Conservation (phyloP, 495 filamentous ascomycete genomes). For the Tuber calosporum region DNA sequence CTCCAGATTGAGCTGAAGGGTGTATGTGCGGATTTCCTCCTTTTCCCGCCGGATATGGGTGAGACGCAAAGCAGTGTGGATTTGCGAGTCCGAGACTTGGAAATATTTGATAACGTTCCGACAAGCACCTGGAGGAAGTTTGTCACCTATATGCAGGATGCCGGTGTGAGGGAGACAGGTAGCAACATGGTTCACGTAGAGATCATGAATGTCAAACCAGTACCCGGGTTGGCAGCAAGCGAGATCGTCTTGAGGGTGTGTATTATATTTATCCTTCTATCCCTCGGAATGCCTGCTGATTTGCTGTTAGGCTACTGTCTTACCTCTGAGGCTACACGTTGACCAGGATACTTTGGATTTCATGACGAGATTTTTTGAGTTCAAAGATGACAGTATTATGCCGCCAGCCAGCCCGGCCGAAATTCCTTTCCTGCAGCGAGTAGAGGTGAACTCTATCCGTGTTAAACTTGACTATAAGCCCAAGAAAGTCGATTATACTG, state of each 20-base stretch:
- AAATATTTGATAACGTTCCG: conserved; percentile 88
- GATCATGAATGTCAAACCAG: conserved; percentile 75
- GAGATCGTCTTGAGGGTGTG: conserved; percentile 78
- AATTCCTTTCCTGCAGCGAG: conserved; percentile 79
- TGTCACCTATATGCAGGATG: conserved; percentile 83
- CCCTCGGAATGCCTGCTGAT: conserved; percentile 25
- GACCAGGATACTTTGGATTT: conserved; percentile 98
- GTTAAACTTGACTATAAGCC: conserved; percentile 95
- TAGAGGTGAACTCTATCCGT: conserved; percentile 74
- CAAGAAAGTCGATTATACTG: conserved; percentile 88
- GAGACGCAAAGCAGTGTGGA: conserved; percentile 84
- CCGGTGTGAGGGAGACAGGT: conserved; percentile 71
- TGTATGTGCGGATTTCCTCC: conserved; percentile 72
- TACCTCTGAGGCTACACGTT: conserved; percentile 86
- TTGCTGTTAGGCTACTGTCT: conserved; percentile 56
- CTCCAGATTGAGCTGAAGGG: conserved; percentile 90
- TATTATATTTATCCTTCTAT: conserved; percentile 7
- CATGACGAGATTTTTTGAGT: conserved; percentile 93
- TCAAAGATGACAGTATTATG: conserved; percentile 68
- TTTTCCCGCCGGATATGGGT: conserved; percentile 66
- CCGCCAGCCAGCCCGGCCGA: conserved; percentile 54
- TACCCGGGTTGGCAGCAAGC: conserved; percentile 73
- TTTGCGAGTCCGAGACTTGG: conserved; percentile 69
- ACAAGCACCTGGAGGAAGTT: conserved; percentile 99
- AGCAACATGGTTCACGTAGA: conserved; percentile 86